Evolutionary conservation across 164 flowering plant genomes (phyloP).

Genomic region (Cinnamomum micranthum): DNA sequence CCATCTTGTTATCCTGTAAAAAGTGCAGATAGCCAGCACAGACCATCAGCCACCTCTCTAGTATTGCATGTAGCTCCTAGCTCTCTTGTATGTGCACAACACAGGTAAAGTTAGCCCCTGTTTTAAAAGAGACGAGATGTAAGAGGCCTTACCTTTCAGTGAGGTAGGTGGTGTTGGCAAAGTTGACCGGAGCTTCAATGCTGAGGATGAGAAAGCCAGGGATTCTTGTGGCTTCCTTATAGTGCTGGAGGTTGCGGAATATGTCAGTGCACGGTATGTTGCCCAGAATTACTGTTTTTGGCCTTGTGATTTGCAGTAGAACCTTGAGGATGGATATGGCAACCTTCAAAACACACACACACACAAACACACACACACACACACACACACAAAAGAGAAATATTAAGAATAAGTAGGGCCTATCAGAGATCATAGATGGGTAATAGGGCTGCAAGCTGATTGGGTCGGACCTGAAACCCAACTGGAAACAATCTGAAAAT

Average conservation of each 20-base stretch:
- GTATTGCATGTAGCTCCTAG: too few relatives aligned
- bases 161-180: conserved; percentile 75
- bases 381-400: too few relatives aligned
- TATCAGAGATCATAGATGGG: too few relatives aligned
- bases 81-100: too few relatives aligned
- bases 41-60: too few relatives aligned
- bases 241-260: conserved; percentile 59
- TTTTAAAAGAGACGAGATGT: too few relatives aligned
- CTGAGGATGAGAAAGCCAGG: conserved; percentile 73
- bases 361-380: neutral
- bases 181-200: conserved; percentile 82
- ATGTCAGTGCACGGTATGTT: conserved; percentile 71
- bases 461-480: too few relatives aligned
- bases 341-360: conserved; percentile 35
- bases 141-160: conserved; percentile 60
- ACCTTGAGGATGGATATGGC: conserved; percentile 79
- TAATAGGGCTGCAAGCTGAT: too few relatives aligned
- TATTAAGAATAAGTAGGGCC: too few relatives aligned
- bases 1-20: conserved; percentile 69
- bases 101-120: neutral
- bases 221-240: conserved; percentile 58
- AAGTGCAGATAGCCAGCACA: neutral
- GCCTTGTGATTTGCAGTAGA: conserved; percentile 77
- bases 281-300: conserved; percentile 64
- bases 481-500: too few relatives aligned